Percentiles rank a stretch among this genome's conserved stretches.
Conservation (phyloP, 768 basidiomycete genomes). For the Leccinum ochraceum region DNA sequence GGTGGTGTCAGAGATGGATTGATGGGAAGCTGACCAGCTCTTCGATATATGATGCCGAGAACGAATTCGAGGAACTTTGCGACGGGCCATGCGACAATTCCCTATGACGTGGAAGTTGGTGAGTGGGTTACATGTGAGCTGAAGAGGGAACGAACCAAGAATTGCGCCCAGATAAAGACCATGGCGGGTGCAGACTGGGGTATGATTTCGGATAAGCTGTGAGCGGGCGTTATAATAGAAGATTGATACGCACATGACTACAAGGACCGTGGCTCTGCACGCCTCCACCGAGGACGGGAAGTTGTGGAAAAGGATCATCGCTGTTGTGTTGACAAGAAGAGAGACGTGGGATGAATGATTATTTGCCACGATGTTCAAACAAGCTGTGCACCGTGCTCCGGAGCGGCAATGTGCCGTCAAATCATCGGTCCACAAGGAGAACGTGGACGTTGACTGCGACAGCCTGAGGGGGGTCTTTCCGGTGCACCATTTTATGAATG, state of each 20-base stretch:
- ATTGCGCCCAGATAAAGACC: slow-evolving; percentile 88
- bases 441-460: too few species aligned
- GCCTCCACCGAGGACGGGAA: slow-evolving; percentile 74
- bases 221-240: slow-evolving; percentile 2
- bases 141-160: slow-evolving; percentile 46
- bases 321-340: too few species aligned
- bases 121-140: not conserved
- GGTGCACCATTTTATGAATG: too few species aligned
- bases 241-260: slow-evolving; percentile 71
- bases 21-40: slow-evolving; percentile 46
- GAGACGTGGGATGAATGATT: too few species aligned
- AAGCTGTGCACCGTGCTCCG: too few species aligned
- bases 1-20: not conserved
- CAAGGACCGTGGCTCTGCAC: slow-evolving; percentile 73
- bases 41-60: slow-evolving; percentile 86
- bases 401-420: too few species aligned
- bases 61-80: slow-evolving; percentile 74
- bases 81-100: slow-evolving; percentile 79
- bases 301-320: too few species aligned
- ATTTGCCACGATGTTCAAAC: too few species aligned
- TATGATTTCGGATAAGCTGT: slow-evolving; percentile 87
- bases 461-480: too few species aligned
- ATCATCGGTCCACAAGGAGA: too few species aligned
- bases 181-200: slow-evolving; percentile 92
- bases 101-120: slow-evolving; percentile 40